Base-by-base conservation (phyloP, 495 filamentous ascomycete genomes). In the Lasiosphaeria miniovina region DNA sequence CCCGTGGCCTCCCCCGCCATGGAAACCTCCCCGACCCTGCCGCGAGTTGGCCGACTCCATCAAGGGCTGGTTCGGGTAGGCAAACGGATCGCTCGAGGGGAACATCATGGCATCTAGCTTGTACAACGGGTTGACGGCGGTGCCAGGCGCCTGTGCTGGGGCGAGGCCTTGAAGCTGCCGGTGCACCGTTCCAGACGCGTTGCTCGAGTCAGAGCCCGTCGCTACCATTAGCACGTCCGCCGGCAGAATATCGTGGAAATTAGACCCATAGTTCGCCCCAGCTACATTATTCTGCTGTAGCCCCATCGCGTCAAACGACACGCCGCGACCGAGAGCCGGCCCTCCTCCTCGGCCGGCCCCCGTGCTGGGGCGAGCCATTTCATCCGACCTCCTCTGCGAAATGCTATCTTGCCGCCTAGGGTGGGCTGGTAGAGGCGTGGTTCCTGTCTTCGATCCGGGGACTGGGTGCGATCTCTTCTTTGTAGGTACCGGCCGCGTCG, bases 21-120 rank as follows among this genome's bases (percentile, higher is more conserved):
- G 65, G 15, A 68, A 57, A 41, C 48, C 40, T 55, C 63, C 49
- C 57, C 58, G 57, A 38, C 62, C 50, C 40, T 61, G 40, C 46
- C 65, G 60, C 49, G 70, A 55, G 55, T 65, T 60, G 41, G 75
- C 74, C 36, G 78, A 78, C 58, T 81, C 79, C 61, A 79, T 88
- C 75, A 93, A 83, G 2, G 91, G 90, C 66, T 92, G 90, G 65
- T 87, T 90, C 4, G 92, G 89, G 71, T 96, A 98, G 0, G 87
- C 90, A 59, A 96, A 93, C 0, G 93, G 90, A 68, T 98, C 92
- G 32, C 85, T 82, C 0, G 92, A 90, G 1, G 92, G 88, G 63
- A 97, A 98, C 91, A 97, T 96, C 73, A 96, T 88, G 10, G 88
- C 84, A 71, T 87, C 88, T 15, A 96, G 80, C 68, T 94, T 90